Evolutionary conservation across 805 yeast genomes (phyloP).

Genomic region (Scheffersomyces amazonensis): DNA sequence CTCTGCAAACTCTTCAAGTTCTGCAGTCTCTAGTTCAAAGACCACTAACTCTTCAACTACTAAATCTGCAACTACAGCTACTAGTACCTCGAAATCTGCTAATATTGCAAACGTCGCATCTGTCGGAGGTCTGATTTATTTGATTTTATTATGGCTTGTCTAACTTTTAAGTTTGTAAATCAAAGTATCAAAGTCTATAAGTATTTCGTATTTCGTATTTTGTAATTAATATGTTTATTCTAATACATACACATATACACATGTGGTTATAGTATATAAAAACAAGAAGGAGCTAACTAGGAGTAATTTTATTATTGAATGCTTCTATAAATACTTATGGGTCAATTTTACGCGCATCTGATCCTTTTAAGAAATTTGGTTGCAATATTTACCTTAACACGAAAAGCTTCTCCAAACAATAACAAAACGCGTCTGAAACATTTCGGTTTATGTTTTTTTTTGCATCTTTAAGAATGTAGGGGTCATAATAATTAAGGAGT

Average conservation of each 20-base stretch:
- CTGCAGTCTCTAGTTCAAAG: not conserved
- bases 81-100: not conserved
- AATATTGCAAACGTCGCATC: not conserved
- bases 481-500: not conserved
- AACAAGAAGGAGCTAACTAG: too few species aligned
- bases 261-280: too few species aligned
- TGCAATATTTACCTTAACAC: not conserved
- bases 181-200: too few species aligned
- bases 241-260: too few species aligned
- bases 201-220: too few species aligned
- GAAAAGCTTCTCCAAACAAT: not conserved
- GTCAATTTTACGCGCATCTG: too few species aligned
- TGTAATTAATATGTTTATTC: too few species aligned
- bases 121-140: not conserved
- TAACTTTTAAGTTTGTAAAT: not conserved
- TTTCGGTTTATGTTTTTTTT: not conserved
- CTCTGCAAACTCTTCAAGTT: not conserved
- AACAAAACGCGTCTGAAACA: not conserved
- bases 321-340: too few species aligned
- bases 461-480: not conserved
- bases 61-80: not conserved
- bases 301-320: too few species aligned
- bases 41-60: not conserved
- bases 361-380: too few species aligned
- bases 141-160: not conserved